phyloP scores from a whole-genome alignment of 331 rosid species.

The Dryas integrifolia region DNA sequence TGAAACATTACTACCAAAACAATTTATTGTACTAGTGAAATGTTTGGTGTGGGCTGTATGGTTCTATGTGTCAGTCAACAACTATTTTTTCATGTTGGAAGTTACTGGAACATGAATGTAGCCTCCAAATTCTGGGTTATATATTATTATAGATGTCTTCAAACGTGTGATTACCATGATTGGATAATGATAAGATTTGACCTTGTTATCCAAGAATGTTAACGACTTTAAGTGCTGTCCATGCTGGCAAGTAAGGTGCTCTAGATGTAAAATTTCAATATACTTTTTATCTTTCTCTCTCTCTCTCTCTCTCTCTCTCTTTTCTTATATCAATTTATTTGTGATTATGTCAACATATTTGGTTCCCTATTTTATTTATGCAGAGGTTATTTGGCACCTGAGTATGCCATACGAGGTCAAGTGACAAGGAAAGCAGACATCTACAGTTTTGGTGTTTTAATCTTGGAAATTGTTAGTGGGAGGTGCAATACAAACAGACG shows the following conservation, averaged over 20 bases:
- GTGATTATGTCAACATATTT: conserved; percentile 1
- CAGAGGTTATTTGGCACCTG: conserved; percentile 93
- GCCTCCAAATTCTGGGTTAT: neutral
- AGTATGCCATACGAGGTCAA: conserved; percentile 78
- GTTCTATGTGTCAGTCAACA: neutral
- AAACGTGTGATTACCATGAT: neutral
- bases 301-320: neutral
- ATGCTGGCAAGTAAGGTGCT: conserved; percentile 1
- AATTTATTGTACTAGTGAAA: neutral
- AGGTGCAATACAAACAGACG: conserved; percentile 66
- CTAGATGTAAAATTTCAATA: neutral
- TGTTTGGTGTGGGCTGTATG: conserved; percentile 7
- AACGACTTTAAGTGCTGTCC: neutral
- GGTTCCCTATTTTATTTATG: conserved; percentile 27
- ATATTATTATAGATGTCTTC: neutral
- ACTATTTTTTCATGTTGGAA: neutral
- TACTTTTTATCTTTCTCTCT: neutral
- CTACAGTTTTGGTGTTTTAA: conserved; percentile 79
- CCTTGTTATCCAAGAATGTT: neutral
- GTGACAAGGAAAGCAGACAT: conserved; percentile 84
- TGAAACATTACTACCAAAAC: neutral
- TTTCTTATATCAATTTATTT: neutral
- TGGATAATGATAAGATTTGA: neutral
- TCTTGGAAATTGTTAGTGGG: conserved; percentile 81
- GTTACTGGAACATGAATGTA: neutral